A percentile compares a stretch with the other conserved stretches of the same genome.
Conservation (phyloP, 352 stramenopile species). For the Pythium aquatile region DNA sequence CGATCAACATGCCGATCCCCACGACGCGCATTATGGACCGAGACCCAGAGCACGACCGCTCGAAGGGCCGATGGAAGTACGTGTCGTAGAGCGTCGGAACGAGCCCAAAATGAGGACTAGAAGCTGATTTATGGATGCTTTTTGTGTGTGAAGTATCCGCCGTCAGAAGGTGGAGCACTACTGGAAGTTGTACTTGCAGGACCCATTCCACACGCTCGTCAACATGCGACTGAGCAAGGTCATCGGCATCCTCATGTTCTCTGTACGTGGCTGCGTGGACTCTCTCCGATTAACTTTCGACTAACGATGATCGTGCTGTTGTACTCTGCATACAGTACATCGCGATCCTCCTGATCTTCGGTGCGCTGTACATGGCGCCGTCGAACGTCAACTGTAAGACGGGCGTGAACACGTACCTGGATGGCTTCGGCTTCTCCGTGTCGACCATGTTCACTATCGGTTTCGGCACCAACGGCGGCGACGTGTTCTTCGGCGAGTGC, state of each 20-base stretch:
- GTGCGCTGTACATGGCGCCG: constrained; percentile 72
- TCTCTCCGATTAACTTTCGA: no score
- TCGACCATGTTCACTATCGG: constrained; percentile 81
- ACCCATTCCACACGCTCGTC: constrained; percentile 81
- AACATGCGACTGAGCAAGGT: constrained; percentile 85
- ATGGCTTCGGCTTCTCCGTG: constrained; percentile 81
- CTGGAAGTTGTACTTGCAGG: constrained; percentile 83
- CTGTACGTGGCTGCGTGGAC: no score
- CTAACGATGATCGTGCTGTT: background rate
- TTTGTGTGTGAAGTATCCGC: constrained; percentile 51
- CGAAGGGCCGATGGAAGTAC: constrained; percentile 79
- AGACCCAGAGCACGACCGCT: constrained; percentile 61
- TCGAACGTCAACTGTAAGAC: constrained; percentile 57
- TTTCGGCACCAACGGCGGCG: constrained; percentile 73
- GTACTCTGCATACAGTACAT: constrained; percentile 73
- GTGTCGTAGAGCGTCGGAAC: constrained; percentile 13
- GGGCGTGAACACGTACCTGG: constrained; percentile 60
- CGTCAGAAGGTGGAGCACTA: constrained; percentile 75
- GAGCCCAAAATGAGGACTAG: background rate
- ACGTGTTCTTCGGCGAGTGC: constrained; percentile 91
- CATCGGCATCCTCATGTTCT: constrained; percentile 33
- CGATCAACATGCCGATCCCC: constrained; percentile 21
- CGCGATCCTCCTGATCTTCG: constrained; percentile 60
- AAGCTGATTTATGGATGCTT: background rate
- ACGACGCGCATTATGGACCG: constrained; percentile 76